Conservation (phyloP, 345 rosid genomes). For the Eucalyptus virginea region DNA sequence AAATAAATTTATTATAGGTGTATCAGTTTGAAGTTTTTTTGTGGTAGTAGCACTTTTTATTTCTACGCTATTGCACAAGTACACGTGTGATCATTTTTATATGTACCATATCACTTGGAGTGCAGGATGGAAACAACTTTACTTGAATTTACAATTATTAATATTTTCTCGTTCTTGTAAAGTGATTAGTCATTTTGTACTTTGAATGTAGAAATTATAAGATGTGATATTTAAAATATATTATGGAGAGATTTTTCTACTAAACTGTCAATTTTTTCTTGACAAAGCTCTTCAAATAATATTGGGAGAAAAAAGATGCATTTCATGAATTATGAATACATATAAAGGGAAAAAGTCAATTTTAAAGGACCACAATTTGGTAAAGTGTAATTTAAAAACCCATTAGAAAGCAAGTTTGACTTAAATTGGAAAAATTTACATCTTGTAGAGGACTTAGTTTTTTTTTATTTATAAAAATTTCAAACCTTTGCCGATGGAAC, state of each 20-base stretch:
- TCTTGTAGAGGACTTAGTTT: too few species aligned
- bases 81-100: background rate
- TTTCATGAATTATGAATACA: background rate
- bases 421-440: background rate
- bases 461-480: too few species aligned
- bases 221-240: background rate
- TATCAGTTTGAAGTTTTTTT: too few species aligned
- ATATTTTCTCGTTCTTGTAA: background rate
- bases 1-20: too few species aligned
- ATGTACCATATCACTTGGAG: background rate
- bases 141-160: background rate
- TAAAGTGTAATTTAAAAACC: background rate
- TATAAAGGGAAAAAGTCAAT: background rate
- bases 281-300: background rate
- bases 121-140: background rate
- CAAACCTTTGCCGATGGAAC: background rate
- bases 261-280: too few species aligned
- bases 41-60: too few species aligned
- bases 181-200: background rate
- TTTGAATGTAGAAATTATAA: background rate
- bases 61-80: background rate
- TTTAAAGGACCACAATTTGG: background rate
- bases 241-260: background rate
- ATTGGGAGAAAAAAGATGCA: background rate
- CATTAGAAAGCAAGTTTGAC: background rate